These are phyloP conservation scores for Amphirosellinia nigrospora DNA, from an alignment of 495 filamentous ascomycete species.

Conservation along the genomic window DNA sequence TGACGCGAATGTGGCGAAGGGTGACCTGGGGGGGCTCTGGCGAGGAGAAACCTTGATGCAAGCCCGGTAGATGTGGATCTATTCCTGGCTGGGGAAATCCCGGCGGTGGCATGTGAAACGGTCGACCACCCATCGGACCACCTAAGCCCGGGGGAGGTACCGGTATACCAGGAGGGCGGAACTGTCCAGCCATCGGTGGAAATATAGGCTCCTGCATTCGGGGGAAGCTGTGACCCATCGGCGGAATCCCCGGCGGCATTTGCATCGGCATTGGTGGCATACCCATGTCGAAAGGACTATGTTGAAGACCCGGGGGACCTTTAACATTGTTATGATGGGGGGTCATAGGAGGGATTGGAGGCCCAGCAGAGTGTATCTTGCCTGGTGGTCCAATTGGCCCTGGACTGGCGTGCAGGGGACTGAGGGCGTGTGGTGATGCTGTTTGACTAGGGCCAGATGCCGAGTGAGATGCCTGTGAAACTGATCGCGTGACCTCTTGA, in stretches of 20 bases:
- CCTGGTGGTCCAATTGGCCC: slow-evolving; percentile 57
- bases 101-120: slow-evolving; percentile 67
- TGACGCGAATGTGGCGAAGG: slow-evolving; percentile 52
- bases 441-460: slow-evolving; percentile 63
- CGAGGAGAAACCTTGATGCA: slow-evolving; percentile 43
- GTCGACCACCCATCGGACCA: slow-evolving; percentile 65
- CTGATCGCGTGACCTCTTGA: slow-evolving; percentile 77
- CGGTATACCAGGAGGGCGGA: slow-evolving; percentile 63
- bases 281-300: slow-evolving; percentile 43
- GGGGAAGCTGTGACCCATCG: slow-evolving; percentile 51
- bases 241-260: slow-evolving; percentile 65
- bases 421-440: slow-evolving; percentile 66
- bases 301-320: slow-evolving; percentile 54
- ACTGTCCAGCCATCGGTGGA: slow-evolving; percentile 58
- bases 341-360: slow-evolving; percentile 42
- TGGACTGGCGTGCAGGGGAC: slow-evolving; percentile 62
- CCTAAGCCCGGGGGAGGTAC: slow-evolving; percentile 64
- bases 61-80: slow-evolving; percentile 47
- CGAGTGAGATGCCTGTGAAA: slow-evolving; percentile 66
- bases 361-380: slow-evolving; percentile 46
- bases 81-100: slow-evolving; percentile 56
- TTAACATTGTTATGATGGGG: slow-evolving; percentile 48
- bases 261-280: slow-evolving; percentile 50
- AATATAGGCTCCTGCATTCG: slow-evolving; percentile 63
- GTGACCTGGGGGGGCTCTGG: slow-evolving; percentile 43